A percentile compares a stretch with the other conserved stretches of the same genome.
phyloP scores from a whole-genome alignment of 1,284 basidiomycete genomes.

The Ceratobasidium sp. region DNA sequence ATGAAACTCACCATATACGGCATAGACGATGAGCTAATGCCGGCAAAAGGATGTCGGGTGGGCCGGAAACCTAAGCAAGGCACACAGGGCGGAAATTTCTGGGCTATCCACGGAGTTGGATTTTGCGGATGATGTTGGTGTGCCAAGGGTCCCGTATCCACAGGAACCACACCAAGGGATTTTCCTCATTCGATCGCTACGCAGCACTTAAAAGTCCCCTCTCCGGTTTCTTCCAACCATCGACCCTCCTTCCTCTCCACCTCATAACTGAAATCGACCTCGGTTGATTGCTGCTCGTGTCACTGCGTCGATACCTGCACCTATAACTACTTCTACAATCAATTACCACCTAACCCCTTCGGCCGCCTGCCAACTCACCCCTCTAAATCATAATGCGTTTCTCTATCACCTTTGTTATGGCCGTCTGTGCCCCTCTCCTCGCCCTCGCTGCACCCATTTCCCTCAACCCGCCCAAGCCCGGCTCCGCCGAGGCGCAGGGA shows the following conservation, averaged over 20 bases:
- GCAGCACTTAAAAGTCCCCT: neutral
- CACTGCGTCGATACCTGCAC: slow-evolving; percentile 21
- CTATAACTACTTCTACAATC: neutral
- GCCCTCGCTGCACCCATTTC: slow-evolving; percentile 16
- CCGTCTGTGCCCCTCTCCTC: slow-evolving; percentile 4
- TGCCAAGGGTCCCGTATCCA: slow-evolving; percentile 33
- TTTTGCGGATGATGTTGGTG: slow-evolving; percentile 12
- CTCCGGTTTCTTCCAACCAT: neutral
- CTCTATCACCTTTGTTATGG: neutral
- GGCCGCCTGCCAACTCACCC: neutral
- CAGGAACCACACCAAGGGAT: slow-evolving; percentile 23
- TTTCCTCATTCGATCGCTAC: neutral
- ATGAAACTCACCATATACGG: too few relatives aligned
- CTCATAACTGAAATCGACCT: slow-evolving; percentile 2
- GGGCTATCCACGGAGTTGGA: slow-evolving; percentile 2
- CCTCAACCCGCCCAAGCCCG: neutral
- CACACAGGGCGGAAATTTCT: slow-evolving; percentile 1
- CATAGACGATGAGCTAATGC: too few relatives aligned
- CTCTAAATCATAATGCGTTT: slow-evolving; percentile 20
- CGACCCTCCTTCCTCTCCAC: neutral
- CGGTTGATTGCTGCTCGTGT: neutral
- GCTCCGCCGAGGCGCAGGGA: neutral
- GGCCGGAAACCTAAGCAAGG: slow-evolving; percentile 12
- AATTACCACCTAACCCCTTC: neutral
- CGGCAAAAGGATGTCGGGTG: neutral